Evolutionary conservation across 2,329 filamentous ascomycete genomes (phyloP), one percentile per base, ranked within the genome.

Genomic region (Ilyonectria robusta): DNA sequence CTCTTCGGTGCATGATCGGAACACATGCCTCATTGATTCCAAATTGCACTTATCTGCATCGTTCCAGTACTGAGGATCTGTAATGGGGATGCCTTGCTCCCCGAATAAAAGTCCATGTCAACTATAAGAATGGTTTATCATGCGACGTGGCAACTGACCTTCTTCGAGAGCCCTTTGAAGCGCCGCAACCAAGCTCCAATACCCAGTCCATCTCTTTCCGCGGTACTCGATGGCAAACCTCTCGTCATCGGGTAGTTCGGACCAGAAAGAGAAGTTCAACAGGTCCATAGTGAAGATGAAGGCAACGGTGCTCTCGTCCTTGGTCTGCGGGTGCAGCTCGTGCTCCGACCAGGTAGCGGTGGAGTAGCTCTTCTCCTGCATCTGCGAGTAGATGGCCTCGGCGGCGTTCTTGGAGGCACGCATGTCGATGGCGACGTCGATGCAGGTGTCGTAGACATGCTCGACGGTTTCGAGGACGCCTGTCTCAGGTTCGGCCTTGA

Each of bases 201-300:
- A 99, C 4, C 96, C 96, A 0, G 94, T 98, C 94, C 94, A 98
- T 64, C 82, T 89, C 80, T 89, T 91, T 31, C 90, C 94, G 51
- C 87, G 88, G 80, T 98, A 98, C 64, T 93, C 91, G 47, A 99
- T 88, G 10, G 92, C 88, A 79, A 95, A 99, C 11, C 94, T 87
- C 74, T 95, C 90, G 6, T 90, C 86, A 11, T 93, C 91, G 0
- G 84, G 80, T 50, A 82, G 78, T 59, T 93, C 91, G 15, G 94
- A 97, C 96, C 96, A 99, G 80, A 99, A 99, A 23, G 92, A 97
- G 78, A 98, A 99, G 79, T 99, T 99, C 57, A 99, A 84, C 31
- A 99, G 81, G 79, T 99, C 96, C 94, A 99, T 97, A 21, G 93
- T 94, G 79, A 99, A 98, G 75, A 99, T 95, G 78, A 99, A 98